These are phyloP conservation scores for Mollisiaceae sp. DNA, from an alignment of 2,329 filamentous ascomycete genomes.

Conservation along the genomic window DNA sequence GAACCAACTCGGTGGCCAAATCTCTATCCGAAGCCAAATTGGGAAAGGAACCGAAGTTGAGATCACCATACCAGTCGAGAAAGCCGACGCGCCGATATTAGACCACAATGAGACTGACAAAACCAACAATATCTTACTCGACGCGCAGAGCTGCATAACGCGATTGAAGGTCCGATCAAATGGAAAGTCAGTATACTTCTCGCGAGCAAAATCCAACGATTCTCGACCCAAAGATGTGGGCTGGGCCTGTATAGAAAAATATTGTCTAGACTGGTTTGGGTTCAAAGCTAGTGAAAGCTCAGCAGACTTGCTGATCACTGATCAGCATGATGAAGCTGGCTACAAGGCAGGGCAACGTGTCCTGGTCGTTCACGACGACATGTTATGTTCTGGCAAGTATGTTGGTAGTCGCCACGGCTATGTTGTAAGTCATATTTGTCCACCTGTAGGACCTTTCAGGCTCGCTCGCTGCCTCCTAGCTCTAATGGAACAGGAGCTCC, in stretches of 20 bases:
- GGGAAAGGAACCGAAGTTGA: slow-evolving; percentile 60
- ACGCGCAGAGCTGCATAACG: slow-evolving; percentile 28
- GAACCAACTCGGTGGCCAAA: slow-evolving; percentile 61
- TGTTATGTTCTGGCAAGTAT: slow-evolving; percentile 20
- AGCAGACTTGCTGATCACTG: slow-evolving; percentile 33
- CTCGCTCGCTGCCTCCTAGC: slow-evolving; percentile 36
- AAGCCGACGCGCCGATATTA: slow-evolving; percentile 1
- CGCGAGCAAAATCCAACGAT: not conserved
- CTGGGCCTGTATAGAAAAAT: slow-evolving; percentile 37
- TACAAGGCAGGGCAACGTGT: slow-evolving; percentile 23
- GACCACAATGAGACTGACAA: not conserved
- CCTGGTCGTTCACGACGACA: slow-evolving; percentile 32
- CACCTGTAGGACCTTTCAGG: slow-evolving; percentile 38
- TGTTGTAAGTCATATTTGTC: slow-evolving; percentile 27
- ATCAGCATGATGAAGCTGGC: slow-evolving; percentile 18
- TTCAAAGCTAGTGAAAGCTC: slow-evolving; percentile 24
- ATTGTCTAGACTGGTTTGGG: slow-evolving; percentile 40
- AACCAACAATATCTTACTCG: slow-evolving; percentile 13
- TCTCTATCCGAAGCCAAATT: slow-evolving; percentile 61
- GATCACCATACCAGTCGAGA: slow-evolving; percentile 49
- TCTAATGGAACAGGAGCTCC: slow-evolving; percentile 27
- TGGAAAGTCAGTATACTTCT: slow-evolving; percentile 31
- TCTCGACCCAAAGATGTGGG: slow-evolving; percentile 21
- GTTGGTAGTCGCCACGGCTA: slow-evolving; percentile 9
- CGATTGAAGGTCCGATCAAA: slow-evolving; percentile 25